These are phyloP conservation scores for Pleurozium schreberi DNA, from an alignment of 225 moss, liverwort and hornwort species.

Conservation along the genomic window DNA sequence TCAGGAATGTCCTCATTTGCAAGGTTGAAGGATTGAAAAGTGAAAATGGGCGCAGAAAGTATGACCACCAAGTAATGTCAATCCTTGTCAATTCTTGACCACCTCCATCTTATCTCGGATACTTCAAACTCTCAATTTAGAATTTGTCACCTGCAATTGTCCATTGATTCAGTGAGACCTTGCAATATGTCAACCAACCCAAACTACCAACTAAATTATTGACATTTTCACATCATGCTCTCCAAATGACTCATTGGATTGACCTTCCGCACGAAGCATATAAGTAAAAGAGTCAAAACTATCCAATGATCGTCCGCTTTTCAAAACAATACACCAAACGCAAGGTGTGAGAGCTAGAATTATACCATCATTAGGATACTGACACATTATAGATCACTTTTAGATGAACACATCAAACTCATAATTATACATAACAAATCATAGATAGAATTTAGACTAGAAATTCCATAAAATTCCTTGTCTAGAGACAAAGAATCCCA, in stretches of 20 bases:
- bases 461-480: no score
- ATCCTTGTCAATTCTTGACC: accelerated
- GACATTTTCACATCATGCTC: neutral
- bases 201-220: neutral
- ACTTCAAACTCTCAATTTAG: neutral
- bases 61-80: no score
- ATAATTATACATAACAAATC: neutral
- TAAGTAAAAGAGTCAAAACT: accelerated
- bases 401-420: neutral
- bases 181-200: neutral
- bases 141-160: neutral
- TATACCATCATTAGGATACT: no score
- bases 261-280: neutral
- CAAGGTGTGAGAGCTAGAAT: accelerated
- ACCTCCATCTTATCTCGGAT: neutral
- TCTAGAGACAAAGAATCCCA: neutral
- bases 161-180: no score
- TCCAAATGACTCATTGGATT: neutral
- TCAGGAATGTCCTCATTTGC: no score
- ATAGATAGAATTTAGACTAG: neutral
- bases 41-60: no score
- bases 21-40: no score
- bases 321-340: neutral
- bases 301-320: no score
- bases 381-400: no score